Conservation (phyloP, 2,329 filamentous ascomycete species). For the Zasmidium angulare region DNA sequence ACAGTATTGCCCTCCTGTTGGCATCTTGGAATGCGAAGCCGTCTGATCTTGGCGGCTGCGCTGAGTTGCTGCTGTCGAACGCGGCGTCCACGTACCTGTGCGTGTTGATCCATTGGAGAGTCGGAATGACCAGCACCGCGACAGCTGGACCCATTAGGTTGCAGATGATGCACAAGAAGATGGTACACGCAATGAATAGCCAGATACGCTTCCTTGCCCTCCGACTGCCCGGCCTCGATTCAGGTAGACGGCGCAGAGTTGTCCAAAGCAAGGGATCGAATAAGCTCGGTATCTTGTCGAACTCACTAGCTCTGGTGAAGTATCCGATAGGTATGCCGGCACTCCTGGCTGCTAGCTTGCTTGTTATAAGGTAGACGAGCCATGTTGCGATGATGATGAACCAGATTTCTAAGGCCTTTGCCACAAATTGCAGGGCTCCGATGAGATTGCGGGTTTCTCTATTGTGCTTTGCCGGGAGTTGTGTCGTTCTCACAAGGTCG, state of each 20-base stretch:
- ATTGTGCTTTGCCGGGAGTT: conserved; percentile 20
- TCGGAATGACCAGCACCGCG: conserved; percentile 30
- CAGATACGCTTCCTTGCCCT: conserved; percentile 4
- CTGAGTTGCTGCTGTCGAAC: not conserved
- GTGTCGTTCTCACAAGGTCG: not conserved
- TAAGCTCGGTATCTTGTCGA: conserved; percentile 25
- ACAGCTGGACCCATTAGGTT: conserved; percentile 35
- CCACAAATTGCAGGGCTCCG: conserved; percentile 32
- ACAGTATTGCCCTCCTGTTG: too few relatives aligned
- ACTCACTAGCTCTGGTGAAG: conserved; percentile 30
- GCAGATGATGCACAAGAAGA: conserved; percentile 28
- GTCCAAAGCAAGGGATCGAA: conserved; percentile 29
- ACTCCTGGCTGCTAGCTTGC: conserved; percentile 23
- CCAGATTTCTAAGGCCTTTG: conserved; percentile 36
- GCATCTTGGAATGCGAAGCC: not conserved
- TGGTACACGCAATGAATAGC: conserved; percentile 19
- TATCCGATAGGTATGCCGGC: conserved; percentile 32
- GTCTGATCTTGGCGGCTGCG: not conserved
- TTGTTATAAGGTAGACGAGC: conserved; percentile 31
- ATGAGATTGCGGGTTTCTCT: conserved; percentile 28
- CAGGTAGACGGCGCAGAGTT: conserved; percentile 10
- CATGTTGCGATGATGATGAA: conserved; percentile 30
- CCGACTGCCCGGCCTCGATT: not conserved
- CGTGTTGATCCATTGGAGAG: conserved; percentile 25
- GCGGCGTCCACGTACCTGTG: not conserved